These are phyloP conservation scores for Afroboletus lepidellus DNA, from an alignment of 1,284 basidiomycete genomes.

Conservation along the genomic window DNA sequence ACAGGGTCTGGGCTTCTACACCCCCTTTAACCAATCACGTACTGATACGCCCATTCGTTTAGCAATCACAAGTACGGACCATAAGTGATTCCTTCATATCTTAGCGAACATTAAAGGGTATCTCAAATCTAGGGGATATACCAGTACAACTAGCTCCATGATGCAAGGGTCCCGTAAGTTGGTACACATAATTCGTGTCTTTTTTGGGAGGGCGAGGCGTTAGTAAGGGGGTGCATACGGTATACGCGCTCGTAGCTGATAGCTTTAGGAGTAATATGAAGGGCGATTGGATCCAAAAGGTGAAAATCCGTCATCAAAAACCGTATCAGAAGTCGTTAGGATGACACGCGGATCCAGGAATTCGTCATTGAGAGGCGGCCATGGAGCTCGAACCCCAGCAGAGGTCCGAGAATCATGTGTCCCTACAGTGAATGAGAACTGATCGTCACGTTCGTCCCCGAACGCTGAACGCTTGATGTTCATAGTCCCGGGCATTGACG, in stretches of 20 bases:
- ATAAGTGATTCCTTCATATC: not conserved
- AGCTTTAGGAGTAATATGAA: slow-evolving; percentile 17
- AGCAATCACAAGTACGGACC: not conserved
- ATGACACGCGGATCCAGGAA: slow-evolving; percentile 32
- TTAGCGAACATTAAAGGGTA: slow-evolving; percentile 21
- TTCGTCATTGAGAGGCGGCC: slow-evolving; percentile 24
- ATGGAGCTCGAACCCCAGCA: slow-evolving; percentile 16
- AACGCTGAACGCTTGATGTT: slow-evolving; percentile 28
- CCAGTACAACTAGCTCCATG: slow-evolving; percentile 21
- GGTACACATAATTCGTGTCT: slow-evolving; percentile 4
- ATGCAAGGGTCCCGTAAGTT: slow-evolving; percentile 15
- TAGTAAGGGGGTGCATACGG: not conserved
- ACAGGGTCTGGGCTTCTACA: not conserved
- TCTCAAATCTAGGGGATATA: slow-evolving; percentile 25
- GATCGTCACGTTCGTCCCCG: slow-evolving; percentile 25
- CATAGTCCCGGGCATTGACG: slow-evolving; percentile 1
- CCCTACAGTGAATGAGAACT: slow-evolving; percentile 28
- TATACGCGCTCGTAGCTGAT: not conserved
- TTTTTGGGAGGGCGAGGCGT: not conserved
- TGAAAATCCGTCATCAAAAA: slow-evolving; percentile 26
- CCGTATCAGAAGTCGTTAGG: slow-evolving; percentile 20
- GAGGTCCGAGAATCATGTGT: slow-evolving; percentile 16
- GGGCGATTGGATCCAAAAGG: slow-evolving; percentile 21
- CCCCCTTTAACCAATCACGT: slow-evolving; percentile 18
- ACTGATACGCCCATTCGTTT: not conserved